Base-by-base conservation (phyloP, 2,329 filamentous ascomycete genomes). In the Colletotrichum navitas region DNA sequence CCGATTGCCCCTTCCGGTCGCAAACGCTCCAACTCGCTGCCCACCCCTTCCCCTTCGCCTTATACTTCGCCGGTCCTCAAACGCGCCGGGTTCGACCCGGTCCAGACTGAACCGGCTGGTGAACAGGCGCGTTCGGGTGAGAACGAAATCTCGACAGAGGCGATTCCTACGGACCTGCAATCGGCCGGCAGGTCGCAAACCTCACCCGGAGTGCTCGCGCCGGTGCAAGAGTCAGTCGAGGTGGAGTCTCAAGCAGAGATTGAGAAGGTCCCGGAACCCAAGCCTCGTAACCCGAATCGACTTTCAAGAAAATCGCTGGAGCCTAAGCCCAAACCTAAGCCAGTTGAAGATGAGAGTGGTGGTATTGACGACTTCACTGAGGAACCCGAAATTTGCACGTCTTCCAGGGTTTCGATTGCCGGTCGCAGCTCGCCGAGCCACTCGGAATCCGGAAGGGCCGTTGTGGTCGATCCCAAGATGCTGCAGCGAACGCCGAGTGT, bases 361-460 rank as follows among this genome's bases (percentile, higher is more conserved):
- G 80, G 88, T 77, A 75, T 86, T 78, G 74, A 88, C 75, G 79
- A 90, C 74, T 67, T 85, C 76, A 75, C 87, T 78, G 73, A 87
- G 75, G 85, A 88, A 75, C 86, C 87, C 2, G 83, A 89, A 75
- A 88, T 90, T 39, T 74, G 90, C 66, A 90, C 86, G 0, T 88
- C 88, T 0, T 85, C 87, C 4, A 83, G 88, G 45, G 82, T 90
- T 11, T 90, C 88, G 4, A 84, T 89, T 34, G 83, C 83, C 39
- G 86, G 86, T 43, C 84, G 84, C 74, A 83, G 83, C 41, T 88
- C 87, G 0, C 85, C 86, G 2, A 80, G 85, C 3, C 78, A 80
- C 2, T 87, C 87, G 0, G 87, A 89, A 10, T 79, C 80, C 51
- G 82, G 81, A 36, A 84, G 75, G 73, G 83, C 76, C 65, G 78